These are phyloP conservation scores for Malus fusca DNA, from an alignment of 306 rosid species.

Conservation along the genomic window DNA sequence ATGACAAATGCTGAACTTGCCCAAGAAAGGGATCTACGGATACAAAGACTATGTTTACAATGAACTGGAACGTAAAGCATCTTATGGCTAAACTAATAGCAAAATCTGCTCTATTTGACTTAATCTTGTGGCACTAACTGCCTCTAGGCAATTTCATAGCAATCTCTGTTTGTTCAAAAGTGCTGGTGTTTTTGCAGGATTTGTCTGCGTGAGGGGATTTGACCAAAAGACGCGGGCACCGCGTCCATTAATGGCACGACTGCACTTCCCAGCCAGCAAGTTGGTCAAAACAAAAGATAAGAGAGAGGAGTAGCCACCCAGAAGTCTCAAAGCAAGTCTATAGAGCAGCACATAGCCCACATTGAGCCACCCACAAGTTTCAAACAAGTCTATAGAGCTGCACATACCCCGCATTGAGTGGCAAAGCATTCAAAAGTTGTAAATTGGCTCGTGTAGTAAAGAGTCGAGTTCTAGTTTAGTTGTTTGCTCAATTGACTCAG, in stretches of 20 bases:
- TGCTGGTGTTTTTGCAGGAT: slow-evolving; percentile 47
- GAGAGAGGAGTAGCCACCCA: slow-evolving; percentile 16
- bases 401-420: not conserved
- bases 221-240: slow-evolving; percentile 60
- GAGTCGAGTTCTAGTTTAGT: slow-evolving; percentile 16
- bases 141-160: not conserved
- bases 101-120: not conserved
- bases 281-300: slow-evolving; percentile 31
- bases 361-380: not conserved
- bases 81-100: not conserved
- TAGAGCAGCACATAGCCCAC: not conserved
- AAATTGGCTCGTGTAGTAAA: slow-evolving; percentile 16
- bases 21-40: not conserved
- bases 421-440: slow-evolving; percentile 7
- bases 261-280: slow-evolving; percentile 80
- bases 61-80: not conserved
- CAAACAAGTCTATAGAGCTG: slow-evolving; percentile 2
- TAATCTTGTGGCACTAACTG: not conserved
- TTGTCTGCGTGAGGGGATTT: slow-evolving; percentile 84
- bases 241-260: slow-evolving; percentile 72
- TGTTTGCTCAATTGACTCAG: slow-evolving; percentile 18
- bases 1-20: not conserved
- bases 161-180: not conserved
- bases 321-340: slow-evolving; percentile 3
- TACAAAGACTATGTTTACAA: not conserved